Percentiles rank a stretch among this genome's conserved stretches.
Evolutionary conservation across 768 basidiomycete genomes (phyloP).

Genomic region (Baorangia bicolor): DNA sequence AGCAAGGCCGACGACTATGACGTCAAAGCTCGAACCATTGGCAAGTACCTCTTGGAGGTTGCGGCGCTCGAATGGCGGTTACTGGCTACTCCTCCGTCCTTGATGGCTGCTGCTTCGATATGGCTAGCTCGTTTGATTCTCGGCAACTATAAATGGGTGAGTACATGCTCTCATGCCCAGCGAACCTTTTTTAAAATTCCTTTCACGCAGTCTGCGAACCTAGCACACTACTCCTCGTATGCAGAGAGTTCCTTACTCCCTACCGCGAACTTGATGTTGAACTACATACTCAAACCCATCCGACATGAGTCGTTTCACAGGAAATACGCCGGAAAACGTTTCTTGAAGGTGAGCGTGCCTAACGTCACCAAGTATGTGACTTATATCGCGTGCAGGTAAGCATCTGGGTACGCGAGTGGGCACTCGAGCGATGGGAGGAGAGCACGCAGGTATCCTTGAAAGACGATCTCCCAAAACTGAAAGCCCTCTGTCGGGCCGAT

Average conservation of each 20-base stretch:
- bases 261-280: constrained; percentile 82
- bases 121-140: constrained; percentile 84
- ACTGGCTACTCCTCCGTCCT: constrained; percentile 68
- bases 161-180: constrained; percentile 26
- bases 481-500: constrained; percentile 21
- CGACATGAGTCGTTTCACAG: constrained; percentile 78
- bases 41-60: constrained; percentile 90
- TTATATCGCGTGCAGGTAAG: constrained; percentile 55
- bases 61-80: constrained; percentile 79
- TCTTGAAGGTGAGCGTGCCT: constrained; percentile 62
- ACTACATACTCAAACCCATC: constrained; percentile 75
- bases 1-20: constrained; percentile 95
- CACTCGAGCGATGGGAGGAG: constrained; percentile 70
- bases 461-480: constrained; percentile 48
- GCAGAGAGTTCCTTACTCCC: constrained; percentile 77
- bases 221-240: constrained; percentile 88
- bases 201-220: constrained; percentile 64
- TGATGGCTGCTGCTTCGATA: constrained; percentile 79
- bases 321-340: constrained; percentile 86
- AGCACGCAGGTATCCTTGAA: constrained; percentile 55
- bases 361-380: background rate
- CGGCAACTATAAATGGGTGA: constrained; percentile 84
- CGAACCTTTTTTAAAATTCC: constrained; percentile 3
- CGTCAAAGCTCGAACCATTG: constrained; percentile 79
- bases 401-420: constrained; percentile 84